Evolutionary conservation across 225 moss, liverwort and hornwort genomes (phyloP).

Genomic region (Physcomitrium patens): DNA sequence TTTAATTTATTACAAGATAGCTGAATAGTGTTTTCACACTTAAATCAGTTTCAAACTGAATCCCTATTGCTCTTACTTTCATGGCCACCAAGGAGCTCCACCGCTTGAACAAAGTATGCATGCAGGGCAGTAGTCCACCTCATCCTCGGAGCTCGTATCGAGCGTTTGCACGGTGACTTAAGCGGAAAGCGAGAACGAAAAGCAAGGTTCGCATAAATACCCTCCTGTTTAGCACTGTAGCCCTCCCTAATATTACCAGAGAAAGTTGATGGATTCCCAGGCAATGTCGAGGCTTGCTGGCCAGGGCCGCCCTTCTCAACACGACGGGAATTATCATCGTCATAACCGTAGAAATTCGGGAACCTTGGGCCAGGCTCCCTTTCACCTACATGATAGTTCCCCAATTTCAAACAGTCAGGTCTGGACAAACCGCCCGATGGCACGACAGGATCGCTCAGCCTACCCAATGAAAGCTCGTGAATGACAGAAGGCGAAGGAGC

Average conservation of each 20-base stretch:
- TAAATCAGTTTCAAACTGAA: too few relatives aligned
- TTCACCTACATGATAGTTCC: conserved; percentile 17
- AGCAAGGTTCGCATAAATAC: conserved; percentile 41
- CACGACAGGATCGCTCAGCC: conserved; percentile 23
- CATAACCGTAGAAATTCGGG: conserved; percentile 9
- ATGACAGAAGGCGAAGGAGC: conserved; percentile 29
- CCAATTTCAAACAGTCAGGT: conserved; percentile 21
- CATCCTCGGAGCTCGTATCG: conserved; percentile 91
- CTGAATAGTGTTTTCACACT: too few relatives aligned
- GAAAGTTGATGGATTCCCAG: conserved; percentile 36
- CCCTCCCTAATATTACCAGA: conserved; percentile 30
- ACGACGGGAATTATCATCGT: conserved; percentile 10
- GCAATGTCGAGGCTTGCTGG: conserved; percentile 7
- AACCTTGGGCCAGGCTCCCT: conserved; percentile 21
- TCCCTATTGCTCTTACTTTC: conserved; percentile 55
- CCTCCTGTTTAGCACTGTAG: conserved; percentile 37
- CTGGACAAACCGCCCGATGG: conserved; percentile 24
- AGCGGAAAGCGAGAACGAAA: conserved; percentile 74
- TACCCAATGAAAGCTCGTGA: conserved; percentile 46
- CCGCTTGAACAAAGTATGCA: conserved; percentile 85
- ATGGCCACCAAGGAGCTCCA: conserved; percentile 94
- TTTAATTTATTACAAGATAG: too few relatives aligned
- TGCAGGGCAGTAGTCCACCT: conserved; percentile 81
- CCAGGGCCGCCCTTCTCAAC: conserved; percentile 13
- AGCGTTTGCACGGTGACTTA: conserved; percentile 75